Base-by-base conservation (phyloP, 2,329 filamentous ascomycete species). In the Sclerotiophoma versabilis region DNA sequence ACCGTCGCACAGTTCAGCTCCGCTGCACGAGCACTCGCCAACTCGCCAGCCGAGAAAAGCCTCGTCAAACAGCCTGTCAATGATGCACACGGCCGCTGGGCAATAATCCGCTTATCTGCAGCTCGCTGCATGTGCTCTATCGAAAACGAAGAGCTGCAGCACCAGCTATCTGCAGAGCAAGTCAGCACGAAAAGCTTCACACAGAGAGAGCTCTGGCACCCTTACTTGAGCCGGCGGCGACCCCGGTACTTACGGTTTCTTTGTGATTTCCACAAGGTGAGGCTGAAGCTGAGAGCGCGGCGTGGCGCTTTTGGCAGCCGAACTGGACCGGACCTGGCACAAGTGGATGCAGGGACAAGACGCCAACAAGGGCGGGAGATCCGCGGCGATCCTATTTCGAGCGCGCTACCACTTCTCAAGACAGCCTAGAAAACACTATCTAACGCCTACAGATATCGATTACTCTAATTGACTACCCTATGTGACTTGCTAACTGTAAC, bases 371-470 rank as follows among this genome's bases (percentile, higher is more conserved):
- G 12, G 32, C 29, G 37, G 46, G 37, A 43, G 39, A 43, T 43
- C 47, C 47, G 47, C 47, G 32, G 22, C 29, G 46, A 30, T 49
- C 42, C 51, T 54, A 54, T 54, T 54, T 44, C 27, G 44, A 45
- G 51, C 38, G 26, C 33, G 38, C 50, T 32, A 47, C 30, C n/a
- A 25, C 26, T 20, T 17, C 23, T 46, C 22, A 41, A 30, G 48
- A 36, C 46, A 36, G 29, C 23, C 47, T 50, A 50, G 15, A 25
- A 49, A 29, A 44, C 38, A 44, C 44, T 49, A 49, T 54, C 27
- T 7, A 8, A 12, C 5, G 29, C 20, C 49, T 41, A 39, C 41
- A 43, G 47, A 37, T 50, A 50, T 52, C 34, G 49, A 46, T 46
- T 46, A 22, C 19, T 25, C 27, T 43, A 44, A 43, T 41, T 8